A percentile compares a stretch with the other conserved stretches of the same genome.
phyloP scores from a whole-genome alignment of 2,329 filamentous ascomycete genomes.

The Xylariaceae sp. region DNA sequence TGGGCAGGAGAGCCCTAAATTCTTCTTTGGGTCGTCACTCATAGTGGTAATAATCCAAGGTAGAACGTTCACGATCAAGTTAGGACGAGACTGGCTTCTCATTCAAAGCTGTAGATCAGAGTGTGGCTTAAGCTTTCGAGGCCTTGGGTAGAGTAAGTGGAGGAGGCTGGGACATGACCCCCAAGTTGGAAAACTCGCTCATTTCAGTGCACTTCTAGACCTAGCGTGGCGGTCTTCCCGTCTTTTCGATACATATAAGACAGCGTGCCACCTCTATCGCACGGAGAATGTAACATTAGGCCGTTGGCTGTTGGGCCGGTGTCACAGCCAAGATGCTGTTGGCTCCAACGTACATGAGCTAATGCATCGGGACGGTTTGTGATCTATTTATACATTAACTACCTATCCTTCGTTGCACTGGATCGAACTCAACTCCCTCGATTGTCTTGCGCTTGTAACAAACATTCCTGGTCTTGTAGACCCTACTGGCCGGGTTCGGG shows the following conservation, averaged over 20 bases:
- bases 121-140: not conserved
- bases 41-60: not conserved
- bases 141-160: not conserved
- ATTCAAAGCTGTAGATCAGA: not conserved
- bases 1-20: conserved; percentile 25
- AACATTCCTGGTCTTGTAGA: no score
- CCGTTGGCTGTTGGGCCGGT: not conserved
- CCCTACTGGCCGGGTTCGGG: no score
- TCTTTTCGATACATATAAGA: not conserved
- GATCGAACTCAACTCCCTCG: not conserved
- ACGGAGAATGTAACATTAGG: not conserved
- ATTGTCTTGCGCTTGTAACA: not conserved
- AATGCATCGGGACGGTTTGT: not conserved
- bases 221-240: no score
- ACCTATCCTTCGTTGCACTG: not conserved
- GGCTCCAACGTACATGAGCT: not conserved
- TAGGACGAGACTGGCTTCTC: not conserved
- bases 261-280: not conserved
- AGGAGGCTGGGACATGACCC: not conserved
- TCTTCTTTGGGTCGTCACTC: conserved; percentile 9
- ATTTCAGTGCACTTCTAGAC: not conserved
- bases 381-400: not conserved
- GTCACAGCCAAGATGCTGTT: not conserved
- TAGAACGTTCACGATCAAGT: not conserved
- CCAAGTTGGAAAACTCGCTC: not conserved